These are phyloP conservation scores for Pholiota adiposa DNA, from an alignment of 1,284 basidiomycete genomes.

Conservation along the genomic window DNA sequence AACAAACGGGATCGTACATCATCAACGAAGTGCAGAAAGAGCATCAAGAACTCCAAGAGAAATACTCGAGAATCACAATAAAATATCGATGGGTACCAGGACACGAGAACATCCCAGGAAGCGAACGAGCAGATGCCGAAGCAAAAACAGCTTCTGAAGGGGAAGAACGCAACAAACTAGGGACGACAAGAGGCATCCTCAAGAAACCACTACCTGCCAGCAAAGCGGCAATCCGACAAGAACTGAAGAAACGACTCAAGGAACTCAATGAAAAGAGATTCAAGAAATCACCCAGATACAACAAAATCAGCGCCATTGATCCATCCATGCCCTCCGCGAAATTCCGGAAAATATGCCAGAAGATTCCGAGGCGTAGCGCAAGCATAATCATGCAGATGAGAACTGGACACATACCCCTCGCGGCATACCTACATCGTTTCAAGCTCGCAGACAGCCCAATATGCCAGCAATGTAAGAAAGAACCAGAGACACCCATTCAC, in stretches of 20 bases:
- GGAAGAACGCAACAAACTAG: neutral
- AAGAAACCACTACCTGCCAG: slow-evolving; percentile 1
- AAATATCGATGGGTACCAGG: slow-evolving; percentile 17
- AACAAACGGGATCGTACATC: slow-evolving; percentile 6
- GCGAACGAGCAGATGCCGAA: slow-evolving; percentile 15
- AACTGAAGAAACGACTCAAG: neutral
- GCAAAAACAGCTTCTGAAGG: slow-evolving; percentile 18
- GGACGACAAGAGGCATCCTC: neutral
- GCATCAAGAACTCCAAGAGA: neutral
- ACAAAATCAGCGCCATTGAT: neutral
- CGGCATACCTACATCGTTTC: slow-evolving; percentile 1
- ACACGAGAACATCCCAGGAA: slow-evolving; percentile 11
- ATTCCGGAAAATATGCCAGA: neutral
- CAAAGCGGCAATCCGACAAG: slow-evolving; percentile 7
- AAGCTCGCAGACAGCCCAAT: neutral
- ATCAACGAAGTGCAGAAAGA: slow-evolving; percentile 2
- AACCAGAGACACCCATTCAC: neutral
- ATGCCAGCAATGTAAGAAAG: neutral
- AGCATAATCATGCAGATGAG: slow-evolving; percentile 1
- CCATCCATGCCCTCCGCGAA: neutral
- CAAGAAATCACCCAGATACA: neutral
- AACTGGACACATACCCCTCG: neutral
- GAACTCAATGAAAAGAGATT: neutral
- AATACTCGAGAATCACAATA: neutral
- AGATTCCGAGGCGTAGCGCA: neutral